Base-by-base conservation (phyloP, 116 monocot species). In the Cymodocea nodosa region DNA sequence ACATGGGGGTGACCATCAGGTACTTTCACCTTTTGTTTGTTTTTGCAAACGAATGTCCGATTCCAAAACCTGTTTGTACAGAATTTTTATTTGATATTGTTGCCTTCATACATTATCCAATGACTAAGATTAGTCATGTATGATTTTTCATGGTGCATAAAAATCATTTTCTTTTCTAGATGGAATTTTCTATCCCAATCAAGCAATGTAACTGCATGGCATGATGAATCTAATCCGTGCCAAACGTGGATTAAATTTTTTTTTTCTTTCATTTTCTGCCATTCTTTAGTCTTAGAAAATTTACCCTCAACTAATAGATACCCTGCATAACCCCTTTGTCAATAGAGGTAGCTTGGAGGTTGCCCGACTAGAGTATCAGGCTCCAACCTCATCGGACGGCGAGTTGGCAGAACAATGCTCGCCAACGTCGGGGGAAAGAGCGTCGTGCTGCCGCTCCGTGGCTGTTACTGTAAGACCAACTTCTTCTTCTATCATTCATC, bases 1-100 rank as follows among this genome's bases (percentile, higher is more conserved):
- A 75, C 10, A 63, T 75, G 16, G 75, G 68, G 2, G 75, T 79
- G 20, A 79, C 79, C 17, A 79, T 79, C 62, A 79, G 79, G 79
- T 79, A 50, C 20, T 63, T 50, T 35, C 8, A 15, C 8, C 56
- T 50, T 23, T 53, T 23, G n/a, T 22, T 17, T 52, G 15, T 39
- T 62, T 22, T 57, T 50, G 23, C 17, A 1, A 30, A 30, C 30
- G 30, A 1, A 1, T 30, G 30, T 30, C 2, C 30, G 2, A 30
- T 30, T 30, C 30, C 3, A 30, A 1, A 30, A 1, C 30, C 30
- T 30, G 30, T 30, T 30, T 30, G 2, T 30, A 30, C 30, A 30
- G 30, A 30, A 30, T 30, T 30, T 1, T 30, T n/a, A n/a, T n/a
- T n/a, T n/a, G n/a, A n/a, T n/a, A n/a, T 30, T 30, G 30, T 30